phyloP scores from a whole-genome alignment of 345 rosid genomes.

The Lumnitzera littorea region DNA sequence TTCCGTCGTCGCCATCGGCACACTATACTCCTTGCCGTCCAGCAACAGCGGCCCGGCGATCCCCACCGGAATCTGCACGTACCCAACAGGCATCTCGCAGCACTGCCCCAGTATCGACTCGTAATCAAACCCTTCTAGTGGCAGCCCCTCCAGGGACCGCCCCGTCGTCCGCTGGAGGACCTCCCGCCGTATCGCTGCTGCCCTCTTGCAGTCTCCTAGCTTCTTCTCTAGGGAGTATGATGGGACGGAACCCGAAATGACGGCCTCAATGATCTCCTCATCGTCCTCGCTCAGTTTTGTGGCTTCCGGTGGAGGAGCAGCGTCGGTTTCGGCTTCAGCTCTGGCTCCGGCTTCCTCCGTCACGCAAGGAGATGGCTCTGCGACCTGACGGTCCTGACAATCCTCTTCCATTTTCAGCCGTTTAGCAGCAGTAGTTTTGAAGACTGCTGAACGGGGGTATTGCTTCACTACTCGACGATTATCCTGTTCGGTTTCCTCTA shows the following conservation, averaged over 20 bases:
- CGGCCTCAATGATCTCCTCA: constrained; percentile 57
- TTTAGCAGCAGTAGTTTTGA: too few relatives aligned
- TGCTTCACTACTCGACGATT: neutral
- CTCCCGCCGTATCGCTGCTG: constrained; percentile 62
- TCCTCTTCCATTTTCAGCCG: too few relatives aligned
- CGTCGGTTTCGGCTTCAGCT: constrained; percentile 5
- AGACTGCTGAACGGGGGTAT: too few relatives aligned
- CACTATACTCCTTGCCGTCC: constrained; percentile 63
- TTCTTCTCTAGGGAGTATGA: constrained; percentile 66
- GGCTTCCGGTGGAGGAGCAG: constrained; percentile 9
- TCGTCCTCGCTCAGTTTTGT: constrained; percentile 43
- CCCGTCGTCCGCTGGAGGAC: constrained; percentile 74
- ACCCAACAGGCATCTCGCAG: constrained; percentile 97
- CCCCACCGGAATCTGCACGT: constrained; percentile 89
- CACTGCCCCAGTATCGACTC: constrained; percentile 84
- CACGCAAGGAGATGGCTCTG: too few relatives aligned
- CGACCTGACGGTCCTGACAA: too few relatives aligned
- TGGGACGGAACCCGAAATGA: constrained; percentile 45
- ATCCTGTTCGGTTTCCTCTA: constrained; percentile 26
- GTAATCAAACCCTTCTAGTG: constrained; percentile 79
- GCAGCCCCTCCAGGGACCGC: constrained; percentile 66
- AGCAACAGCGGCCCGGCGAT: constrained; percentile 82
- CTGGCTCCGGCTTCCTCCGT: neutral
- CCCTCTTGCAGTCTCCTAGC: constrained; percentile 74
- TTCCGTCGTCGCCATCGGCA: constrained; percentile 98